A percentile compares a stretch with the other conserved stretches of the same genome.
Conservation (phyloP, 2,329 filamentous ascomycete genomes). For the Penicillium glabrum region DNA sequence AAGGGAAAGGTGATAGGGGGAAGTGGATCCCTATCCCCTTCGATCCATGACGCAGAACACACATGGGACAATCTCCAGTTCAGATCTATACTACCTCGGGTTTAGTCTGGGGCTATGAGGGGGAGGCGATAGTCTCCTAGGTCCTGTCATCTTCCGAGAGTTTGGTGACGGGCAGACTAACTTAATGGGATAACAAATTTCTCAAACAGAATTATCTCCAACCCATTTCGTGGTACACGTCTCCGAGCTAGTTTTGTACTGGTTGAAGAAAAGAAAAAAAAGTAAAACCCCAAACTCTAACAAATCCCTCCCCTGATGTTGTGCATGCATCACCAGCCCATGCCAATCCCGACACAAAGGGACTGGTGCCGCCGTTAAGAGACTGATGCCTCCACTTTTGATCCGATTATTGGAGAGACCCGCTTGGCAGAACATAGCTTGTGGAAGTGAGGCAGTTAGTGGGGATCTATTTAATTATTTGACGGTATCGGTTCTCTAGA, state of each 20-base stretch:
- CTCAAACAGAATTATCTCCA: neutral
- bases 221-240: neutral
- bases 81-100: conserved; percentile 14
- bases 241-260: neutral
- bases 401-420: conserved; percentile 6
- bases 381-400: conserved; percentile 3
- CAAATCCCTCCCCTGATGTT: conserved; percentile 13
- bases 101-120: conserved; percentile 9
- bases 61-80: conserved; percentile 3
- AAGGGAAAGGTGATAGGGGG: neutral
- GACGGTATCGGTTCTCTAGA: neutral
- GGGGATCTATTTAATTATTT: neutral
- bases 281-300: conserved; percentile 3
- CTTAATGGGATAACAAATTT: conserved; percentile 3
- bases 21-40: conserved; percentile 5
- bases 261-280: no score
- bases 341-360: conserved; percentile 14
- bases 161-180: conserved; percentile 14
- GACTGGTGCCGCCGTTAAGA: conserved; percentile 20
- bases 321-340: conserved; percentile 19
- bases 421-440: neutral
- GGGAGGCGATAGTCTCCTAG: conserved; percentile 3
- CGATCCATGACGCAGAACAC: conserved; percentile 14
- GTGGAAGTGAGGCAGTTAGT: neutral
- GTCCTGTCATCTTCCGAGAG: conserved; percentile 24